Conservation (phyloP, 163 green algal genomes). For the Chlorella variabilis region DNA sequence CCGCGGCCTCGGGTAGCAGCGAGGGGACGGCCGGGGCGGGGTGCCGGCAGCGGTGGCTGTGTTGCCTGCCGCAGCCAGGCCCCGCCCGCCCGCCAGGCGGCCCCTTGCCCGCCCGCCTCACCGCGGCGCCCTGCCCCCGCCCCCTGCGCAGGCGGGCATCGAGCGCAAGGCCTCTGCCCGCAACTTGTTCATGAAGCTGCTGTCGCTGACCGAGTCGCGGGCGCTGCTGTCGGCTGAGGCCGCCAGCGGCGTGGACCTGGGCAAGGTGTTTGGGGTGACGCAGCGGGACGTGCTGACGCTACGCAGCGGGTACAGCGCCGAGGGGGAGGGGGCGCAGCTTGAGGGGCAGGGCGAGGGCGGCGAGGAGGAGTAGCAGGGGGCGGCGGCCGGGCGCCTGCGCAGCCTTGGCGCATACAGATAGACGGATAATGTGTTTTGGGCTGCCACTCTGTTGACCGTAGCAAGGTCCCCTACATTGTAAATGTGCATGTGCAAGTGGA, state of each 20-base stretch:
- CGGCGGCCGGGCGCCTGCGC: background rate
- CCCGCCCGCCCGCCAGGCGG: no score
- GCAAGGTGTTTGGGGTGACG: conserved; percentile 40
- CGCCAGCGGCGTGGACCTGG: conserved; percentile 50
- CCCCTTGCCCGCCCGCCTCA: no score
- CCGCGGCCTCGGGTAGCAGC: no score
- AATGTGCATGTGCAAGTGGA: no score
- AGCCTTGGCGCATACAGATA: no score
- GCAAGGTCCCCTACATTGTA: no score
- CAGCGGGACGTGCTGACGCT: conserved; percentile 1
- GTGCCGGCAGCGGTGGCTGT: no score
- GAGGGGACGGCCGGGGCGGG: no score
- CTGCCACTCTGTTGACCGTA: no score
- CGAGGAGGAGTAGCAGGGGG: background rate
- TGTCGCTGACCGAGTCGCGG: conserved; percentile 78
- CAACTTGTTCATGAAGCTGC: conserved; percentile 82
- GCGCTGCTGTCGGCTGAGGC: conserved; percentile 43
- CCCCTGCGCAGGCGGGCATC: conserved; percentile 62
- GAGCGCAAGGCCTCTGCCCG: conserved; percentile 71
- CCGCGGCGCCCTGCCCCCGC: no score
- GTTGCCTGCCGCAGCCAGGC: no score
- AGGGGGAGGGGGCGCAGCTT: conserved; percentile 9
- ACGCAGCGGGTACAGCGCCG: conserved; percentile 15
- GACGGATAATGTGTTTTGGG: no score
- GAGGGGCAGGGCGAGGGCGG: conserved; percentile 17